Percentiles rank a stretch among this genome's conserved stretches.
Conservation (phyloP, 768 basidiomycete species). For the Polyporus arcularius region DNA sequence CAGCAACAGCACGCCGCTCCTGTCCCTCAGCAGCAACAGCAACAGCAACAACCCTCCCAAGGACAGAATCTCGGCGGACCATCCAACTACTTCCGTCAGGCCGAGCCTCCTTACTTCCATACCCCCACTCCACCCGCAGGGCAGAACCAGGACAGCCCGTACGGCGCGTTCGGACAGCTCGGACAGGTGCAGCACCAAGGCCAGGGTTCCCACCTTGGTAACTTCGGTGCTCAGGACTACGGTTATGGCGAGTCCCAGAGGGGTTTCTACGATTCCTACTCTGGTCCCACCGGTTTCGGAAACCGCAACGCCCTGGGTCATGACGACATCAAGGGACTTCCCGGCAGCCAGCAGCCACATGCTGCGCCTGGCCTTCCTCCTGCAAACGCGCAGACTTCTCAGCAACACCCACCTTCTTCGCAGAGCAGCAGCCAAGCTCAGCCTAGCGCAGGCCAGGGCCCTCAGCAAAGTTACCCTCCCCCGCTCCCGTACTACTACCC, state of each 20-base stretch:
- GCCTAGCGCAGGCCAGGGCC: slow-evolving; percentile 59
- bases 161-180: slow-evolving; percentile 69
- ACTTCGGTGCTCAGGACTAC: slow-evolving; percentile 68
- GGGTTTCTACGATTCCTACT: slow-evolving; percentile 80
- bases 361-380: slow-evolving; percentile 53
- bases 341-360: slow-evolving; percentile 46
- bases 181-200: slow-evolving; percentile 59
- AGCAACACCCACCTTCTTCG: slow-evolving; percentile 51
- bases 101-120: slow-evolving; percentile 75
- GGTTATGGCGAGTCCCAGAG: slow-evolving; percentile 67
- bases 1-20: slow-evolving; percentile 36
- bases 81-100: slow-evolving; percentile 70
- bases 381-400: slow-evolving; percentile 51
- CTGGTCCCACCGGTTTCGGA: slow-evolving; percentile 62
- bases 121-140: slow-evolving; percentile 72
- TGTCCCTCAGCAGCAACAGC: slow-evolving; percentile 35
- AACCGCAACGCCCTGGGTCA: slow-evolving; percentile 67
- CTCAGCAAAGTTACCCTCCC: slow-evolving; percentile 64
- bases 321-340: slow-evolving; percentile 75
- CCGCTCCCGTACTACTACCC: slow-evolving; percentile 57
- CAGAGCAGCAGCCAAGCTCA: slow-evolving; percentile 56
- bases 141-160: slow-evolving; percentile 62
- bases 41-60: slow-evolving; percentile 13
- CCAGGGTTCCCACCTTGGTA: slow-evolving; percentile 48
- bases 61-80: slow-evolving; percentile 44